Base-by-base conservation (phyloP, 169 alveolate species). In the Cryptosporidium canis region DNA sequence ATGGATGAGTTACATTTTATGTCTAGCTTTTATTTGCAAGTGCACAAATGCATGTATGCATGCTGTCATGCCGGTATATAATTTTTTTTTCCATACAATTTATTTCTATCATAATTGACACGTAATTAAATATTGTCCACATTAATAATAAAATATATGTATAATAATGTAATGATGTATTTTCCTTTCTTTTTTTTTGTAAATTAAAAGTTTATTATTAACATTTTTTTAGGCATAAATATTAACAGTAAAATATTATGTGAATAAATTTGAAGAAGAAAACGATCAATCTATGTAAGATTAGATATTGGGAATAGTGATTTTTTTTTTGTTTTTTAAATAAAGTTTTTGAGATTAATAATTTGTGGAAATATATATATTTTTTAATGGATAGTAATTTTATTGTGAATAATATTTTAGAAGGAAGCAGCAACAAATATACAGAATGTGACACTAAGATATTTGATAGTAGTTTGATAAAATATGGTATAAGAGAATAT, bases 51-150 rank as follows among this genome's bases (percentile, higher is more conserved):
- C 18, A 47, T 51, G 24, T 8, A 66, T 66, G 82, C 82, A 66
- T 66, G 61, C 14, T 37, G 21, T 35, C 27, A 66, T 39, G 18
- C 33, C 63, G 29, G 63, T 51, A 51, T 3, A 48, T 48, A 48
- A 48, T n/a, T n/a, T n/a, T n/a, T n/a, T n/a, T n/a, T n/a, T n/a
- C n/a, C n/a, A n/a, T n/a, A n/a, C n/a, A n/a, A n/a, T 48, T 48
- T 0, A 48, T 48, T 47, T 48, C 31, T 48, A n/a, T 48, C 58
- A 51, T 21, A 61, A 33, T 61, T 61, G 68, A 61, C 68, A 61
- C 68, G 68, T 61, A 61, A 61, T 58, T 61, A 44, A 44, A 44
- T 44, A 33, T 61, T 61, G 47, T 61, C 68, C 68, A 61, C 68
- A 61, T 35, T 31, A 29, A 27, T 12, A 61, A 24, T 35, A 61